Evolutionary conservation across 805 yeast species (phyloP).

Genomic region (Candida bentonensis): DNA sequence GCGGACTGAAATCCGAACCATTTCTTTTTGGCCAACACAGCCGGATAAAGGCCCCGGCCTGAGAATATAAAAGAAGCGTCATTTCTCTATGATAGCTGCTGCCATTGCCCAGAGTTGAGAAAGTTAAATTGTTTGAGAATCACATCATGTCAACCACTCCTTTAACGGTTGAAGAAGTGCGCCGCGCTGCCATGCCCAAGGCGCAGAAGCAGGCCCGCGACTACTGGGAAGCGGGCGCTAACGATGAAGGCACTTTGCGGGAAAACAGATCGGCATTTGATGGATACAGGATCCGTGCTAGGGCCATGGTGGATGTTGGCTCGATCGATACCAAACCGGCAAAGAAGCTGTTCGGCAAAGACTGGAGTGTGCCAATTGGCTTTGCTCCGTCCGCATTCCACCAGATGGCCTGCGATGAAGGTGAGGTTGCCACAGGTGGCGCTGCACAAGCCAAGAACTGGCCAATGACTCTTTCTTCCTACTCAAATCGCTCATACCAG

Average conservation of each 20-base stretch:
- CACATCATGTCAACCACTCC: too few relatives aligned
- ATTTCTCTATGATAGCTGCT: too few relatives aligned
- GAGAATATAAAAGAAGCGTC: too few relatives aligned
- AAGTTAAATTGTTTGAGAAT: too few relatives aligned
- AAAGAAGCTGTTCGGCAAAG: conserved; percentile 13
- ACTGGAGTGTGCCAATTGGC: conserved; percentile 19
- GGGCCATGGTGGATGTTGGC: conserved; percentile 18
- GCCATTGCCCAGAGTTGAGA: too few relatives aligned
- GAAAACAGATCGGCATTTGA: conserved; percentile 18
- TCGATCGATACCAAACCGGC: conserved; percentile 13
- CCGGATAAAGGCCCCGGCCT: too few relatives aligned
- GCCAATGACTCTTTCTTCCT: conserved; percentile 19
- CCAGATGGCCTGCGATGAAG: conserved; percentile 19
- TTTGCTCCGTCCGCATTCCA: conserved; percentile 24
- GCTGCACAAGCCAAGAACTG: conserved; percentile 18
- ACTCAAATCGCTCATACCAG: conserved; percentile 14
- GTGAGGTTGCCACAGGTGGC: conserved; percentile 21
- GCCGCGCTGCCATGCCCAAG: conserved; percentile 6
- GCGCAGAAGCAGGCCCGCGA: conserved; percentile 11
- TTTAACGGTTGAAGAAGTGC: background rate
- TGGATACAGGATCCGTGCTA: conserved; percentile 16
- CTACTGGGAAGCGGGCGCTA: conserved; percentile 19
- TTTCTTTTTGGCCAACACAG: too few relatives aligned
- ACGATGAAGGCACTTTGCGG: conserved; percentile 15
- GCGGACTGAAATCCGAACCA: too few relatives aligned